Conservation (phyloP, 495 filamentous ascomycete genomes). For the Sabuloglossum arenarium region DNA sequence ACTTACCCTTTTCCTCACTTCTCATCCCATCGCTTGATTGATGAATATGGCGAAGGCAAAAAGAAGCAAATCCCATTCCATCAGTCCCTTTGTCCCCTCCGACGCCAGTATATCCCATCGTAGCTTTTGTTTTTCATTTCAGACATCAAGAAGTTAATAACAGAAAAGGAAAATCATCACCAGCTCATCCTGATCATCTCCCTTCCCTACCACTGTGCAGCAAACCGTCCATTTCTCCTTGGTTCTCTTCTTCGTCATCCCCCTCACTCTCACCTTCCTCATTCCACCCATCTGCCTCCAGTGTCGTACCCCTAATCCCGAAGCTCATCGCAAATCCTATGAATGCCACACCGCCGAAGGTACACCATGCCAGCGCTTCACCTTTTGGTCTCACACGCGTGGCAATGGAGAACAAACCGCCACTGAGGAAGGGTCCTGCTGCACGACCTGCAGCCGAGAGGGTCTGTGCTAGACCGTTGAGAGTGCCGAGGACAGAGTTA, state of each 20-base stretch:
- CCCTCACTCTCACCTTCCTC: slow-evolving; percentile 32
- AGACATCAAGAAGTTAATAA: background rate
- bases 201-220: background rate
- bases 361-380: slow-evolving; percentile 63
- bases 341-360: slow-evolving; percentile 61
- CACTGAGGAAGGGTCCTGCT: slow-evolving; percentile 71
- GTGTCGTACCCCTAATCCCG: slow-evolving; percentile 36
- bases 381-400: slow-evolving; percentile 52
- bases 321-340: slow-evolving; percentile 58
- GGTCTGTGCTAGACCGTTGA: slow-evolving; percentile 89
- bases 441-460: slow-evolving; percentile 81
- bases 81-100: too few species aligned
- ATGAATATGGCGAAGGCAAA: too few species aligned
- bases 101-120: background rate
- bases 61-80: too few species aligned
- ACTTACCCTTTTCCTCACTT: too few species aligned
- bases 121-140: background rate
- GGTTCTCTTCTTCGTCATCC: slow-evolving; percentile 27
- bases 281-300: slow-evolving; percentile 40
- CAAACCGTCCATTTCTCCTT: slow-evolving; percentile 16
- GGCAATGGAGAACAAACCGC: slow-evolving; percentile 57
- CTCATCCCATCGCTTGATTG: too few species aligned
- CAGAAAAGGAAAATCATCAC: background rate
- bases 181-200: background rate
- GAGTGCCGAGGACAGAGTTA: slow-evolving; percentile 63